These are phyloP conservation scores for Lipomyces starkeyi DNA, from an alignment of 805 yeast genomes.

Conservation along the genomic window DNA sequence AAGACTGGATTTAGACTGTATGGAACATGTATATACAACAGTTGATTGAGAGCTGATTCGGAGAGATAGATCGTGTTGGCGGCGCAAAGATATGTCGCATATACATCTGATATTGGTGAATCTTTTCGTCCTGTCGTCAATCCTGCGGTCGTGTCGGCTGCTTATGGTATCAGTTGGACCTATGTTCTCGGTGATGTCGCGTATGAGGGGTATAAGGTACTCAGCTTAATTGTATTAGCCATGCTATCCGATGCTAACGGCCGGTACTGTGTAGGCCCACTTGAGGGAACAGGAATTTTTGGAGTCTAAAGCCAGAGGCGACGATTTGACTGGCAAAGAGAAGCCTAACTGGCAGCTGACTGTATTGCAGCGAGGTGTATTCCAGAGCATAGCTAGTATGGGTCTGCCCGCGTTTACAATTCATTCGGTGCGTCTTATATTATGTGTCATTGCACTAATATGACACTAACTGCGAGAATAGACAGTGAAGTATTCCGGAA, in stretches of 20 bases:
- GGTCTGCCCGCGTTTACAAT: constrained; percentile 86
- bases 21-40: background rate
- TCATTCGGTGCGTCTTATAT: constrained; percentile 53
- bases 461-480: background rate
- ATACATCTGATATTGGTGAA: constrained; percentile 86
- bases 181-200: constrained; percentile 78
- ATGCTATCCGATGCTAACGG: constrained; percentile 44
- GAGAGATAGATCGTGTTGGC: constrained; percentile 59
- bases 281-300: constrained; percentile 27
- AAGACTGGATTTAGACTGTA: constrained; percentile 17
- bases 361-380: constrained; percentile 72
- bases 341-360: constrained; percentile 66
- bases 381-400: constrained; percentile 84
- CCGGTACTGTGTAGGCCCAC: constrained; percentile 18
- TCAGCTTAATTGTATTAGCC: constrained; percentile 65
- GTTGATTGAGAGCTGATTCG: background rate
- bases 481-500: constrained; percentile 69
- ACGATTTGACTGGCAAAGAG: constrained; percentile 55
- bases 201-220: constrained; percentile 68
- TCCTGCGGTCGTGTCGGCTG: constrained; percentile 64
- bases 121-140: constrained; percentile 83
- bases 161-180: constrained; percentile 78
- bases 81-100: constrained; percentile 82
- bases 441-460: background rate
- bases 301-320: constrained; percentile 63